Base-by-base conservation (phyloP, 768 basidiomycete species). In the Leccinellum rugosiceps region DNA sequence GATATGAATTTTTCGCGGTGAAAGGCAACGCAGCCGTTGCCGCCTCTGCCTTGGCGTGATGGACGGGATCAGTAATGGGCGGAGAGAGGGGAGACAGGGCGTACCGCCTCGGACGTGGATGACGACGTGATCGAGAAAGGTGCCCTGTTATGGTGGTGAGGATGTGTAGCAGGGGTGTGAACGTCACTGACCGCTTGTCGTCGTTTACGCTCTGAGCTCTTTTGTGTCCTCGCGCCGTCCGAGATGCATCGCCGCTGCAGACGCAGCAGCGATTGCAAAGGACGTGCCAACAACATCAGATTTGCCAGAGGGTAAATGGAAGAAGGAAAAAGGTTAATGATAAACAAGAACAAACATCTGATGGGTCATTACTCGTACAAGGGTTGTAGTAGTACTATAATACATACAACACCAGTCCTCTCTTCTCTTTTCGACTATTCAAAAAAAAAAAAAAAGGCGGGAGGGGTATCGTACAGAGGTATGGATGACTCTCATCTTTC, bases 21-120 rank as follows among this genome's bases (percentile, higher is more conserved):
- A 65, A 98, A 97, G 6, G 96, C 94, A 23, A 89, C 92, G 60
- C 94, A 92, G 23, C 96, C 96, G 56, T 92, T 78, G 0, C 96
- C 96, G 19, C 95, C 95, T 65, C 81, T 85, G 15, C 94, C 94
- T 90, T 63, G 52, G 46, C 52, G 30, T 48, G 46, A 52, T 17
- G 52, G 47, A 45, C 11, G 34, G 23, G 7, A 3, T 60, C 2
- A 60, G 55, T 34, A 50, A 14, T 21, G 30, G 57, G 34, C 23
- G 9, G 25, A 28, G 9, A n/a, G 13, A 28, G 6, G 50, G 7
- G 43, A 13, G 25, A 15, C 13, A 15, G 56, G 60, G 26, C 79
- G 59, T 64, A 89, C 92, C 92, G 64, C 79, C 91, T 57, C 88
- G 81, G 21, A 94, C 77, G 48, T 84, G 87, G n/a, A 94, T 78